phyloP scores from a whole-genome alignment of 306 rosid species.

The Castanospermum australe region DNA sequence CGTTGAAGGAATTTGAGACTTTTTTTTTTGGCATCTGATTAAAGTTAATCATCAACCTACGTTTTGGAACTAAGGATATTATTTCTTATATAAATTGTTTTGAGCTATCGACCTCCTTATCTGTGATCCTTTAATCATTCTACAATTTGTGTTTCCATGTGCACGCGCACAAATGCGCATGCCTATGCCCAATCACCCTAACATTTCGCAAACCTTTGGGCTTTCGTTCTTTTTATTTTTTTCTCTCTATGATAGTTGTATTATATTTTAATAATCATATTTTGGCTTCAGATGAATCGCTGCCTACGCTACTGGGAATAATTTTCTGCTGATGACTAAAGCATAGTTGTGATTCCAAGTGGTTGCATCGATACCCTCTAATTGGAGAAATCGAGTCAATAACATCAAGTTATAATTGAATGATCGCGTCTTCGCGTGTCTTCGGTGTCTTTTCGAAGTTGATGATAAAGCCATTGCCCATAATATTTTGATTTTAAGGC shows the following conservation, averaged over 20 bases:
- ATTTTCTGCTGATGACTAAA: too few relatives aligned
- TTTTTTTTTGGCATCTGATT: conserved; percentile 20
- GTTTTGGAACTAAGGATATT: conserved; percentile 1
- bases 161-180: too few relatives aligned
- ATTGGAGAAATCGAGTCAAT: too few relatives aligned
- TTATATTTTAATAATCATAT: not conserved
- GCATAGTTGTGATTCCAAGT: too few relatives aligned
- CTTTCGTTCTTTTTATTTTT: too few relatives aligned
- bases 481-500: not conserved
- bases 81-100: not conserved
- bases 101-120: not conserved
- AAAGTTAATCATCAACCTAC: not conserved
- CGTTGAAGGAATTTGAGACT: conserved; percentile 23
- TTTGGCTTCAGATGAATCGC: not conserved
- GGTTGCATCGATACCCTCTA: too few relatives aligned
- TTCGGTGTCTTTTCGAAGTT: not conserved
- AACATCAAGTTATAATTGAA: not conserved
- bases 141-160: not conserved
- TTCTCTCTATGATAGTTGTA: not conserved
- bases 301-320: not conserved
- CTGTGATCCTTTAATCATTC: not conserved
- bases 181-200: too few relatives aligned
- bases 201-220: too few relatives aligned
- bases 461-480: not conserved
- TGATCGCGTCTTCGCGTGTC: not conserved